Evolutionary conservation across 352 stramenopile species (phyloP).

Genomic region (Globisporangium camurandrum): DNA sequence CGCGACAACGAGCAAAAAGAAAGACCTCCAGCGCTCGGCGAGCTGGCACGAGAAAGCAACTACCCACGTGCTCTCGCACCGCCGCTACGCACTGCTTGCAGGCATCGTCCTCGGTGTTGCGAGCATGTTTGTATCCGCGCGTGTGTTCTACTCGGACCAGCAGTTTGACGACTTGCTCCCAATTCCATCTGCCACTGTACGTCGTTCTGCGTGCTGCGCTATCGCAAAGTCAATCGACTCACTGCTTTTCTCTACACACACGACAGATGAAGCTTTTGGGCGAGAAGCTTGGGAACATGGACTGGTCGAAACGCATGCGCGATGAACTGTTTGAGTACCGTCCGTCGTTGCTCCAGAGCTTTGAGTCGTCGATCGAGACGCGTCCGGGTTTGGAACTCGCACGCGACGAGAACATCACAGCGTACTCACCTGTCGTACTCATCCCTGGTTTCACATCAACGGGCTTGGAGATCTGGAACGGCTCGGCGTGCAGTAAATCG

Average conservation of each 20-base stretch:
- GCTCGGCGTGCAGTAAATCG: constrained; percentile 73
- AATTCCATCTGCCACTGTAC: constrained; percentile 24
- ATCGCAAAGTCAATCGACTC: not conserved
- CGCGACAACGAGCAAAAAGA: not conserved
- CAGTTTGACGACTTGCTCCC: constrained; percentile 36
- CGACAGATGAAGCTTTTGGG: constrained; percentile 33
- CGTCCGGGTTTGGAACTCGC: constrained; percentile 43
- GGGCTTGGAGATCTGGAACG: constrained; percentile 92
- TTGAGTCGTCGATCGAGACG: constrained; percentile 21
- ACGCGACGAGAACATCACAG: constrained; percentile 38
- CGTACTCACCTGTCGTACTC: constrained; percentile 81
- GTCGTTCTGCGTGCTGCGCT: not conserved
- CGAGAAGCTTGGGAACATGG: constrained; percentile 54
- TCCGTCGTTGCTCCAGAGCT: constrained; percentile 21
- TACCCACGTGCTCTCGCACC: constrained; percentile 49
- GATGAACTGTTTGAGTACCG: constrained; percentile 70
- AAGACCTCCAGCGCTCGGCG: constrained; percentile 24
- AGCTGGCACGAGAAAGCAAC: constrained; percentile 51
- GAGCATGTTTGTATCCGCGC: constrained; percentile 35
- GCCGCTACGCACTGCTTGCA: constrained; percentile 61
- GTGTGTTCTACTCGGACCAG: constrained; percentile 41
- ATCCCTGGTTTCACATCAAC: constrained; percentile 92
- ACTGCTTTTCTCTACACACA: not conserved
- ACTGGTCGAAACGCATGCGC: constrained; percentile 58
- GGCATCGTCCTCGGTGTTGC: constrained; percentile 51